Evolutionary conservation across 768 basidiomycete species (phyloP).

Genomic region (Chiua virens): DNA sequence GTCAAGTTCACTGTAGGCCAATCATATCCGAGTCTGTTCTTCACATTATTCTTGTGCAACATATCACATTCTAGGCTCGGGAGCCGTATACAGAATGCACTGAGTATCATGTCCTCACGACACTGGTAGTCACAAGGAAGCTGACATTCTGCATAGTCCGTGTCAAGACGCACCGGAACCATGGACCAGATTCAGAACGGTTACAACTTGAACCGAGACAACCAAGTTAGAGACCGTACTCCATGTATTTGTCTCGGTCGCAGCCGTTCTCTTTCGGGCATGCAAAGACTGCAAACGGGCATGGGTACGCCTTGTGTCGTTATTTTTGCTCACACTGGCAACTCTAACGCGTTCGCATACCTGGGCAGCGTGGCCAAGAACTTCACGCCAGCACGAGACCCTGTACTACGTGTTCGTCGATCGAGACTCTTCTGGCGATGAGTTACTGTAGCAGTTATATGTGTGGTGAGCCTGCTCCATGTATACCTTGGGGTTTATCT

Average conservation of each 20-base stretch:
- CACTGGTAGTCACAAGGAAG: neutral
- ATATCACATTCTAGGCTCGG: constrained; percentile 32
- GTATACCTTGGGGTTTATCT: neutral
- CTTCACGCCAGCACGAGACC: constrained; percentile 20
- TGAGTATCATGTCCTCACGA: constrained; percentile 44
- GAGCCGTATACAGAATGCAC: constrained; percentile 35
- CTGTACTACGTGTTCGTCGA: neutral
- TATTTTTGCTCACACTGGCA: neutral
- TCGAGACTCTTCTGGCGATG: neutral
- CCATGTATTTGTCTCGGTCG: constrained; percentile 68
- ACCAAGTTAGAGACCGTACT: constrained; percentile 74
- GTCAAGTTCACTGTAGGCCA: constrained; percentile 47
- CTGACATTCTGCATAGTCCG: constrained; percentile 45
- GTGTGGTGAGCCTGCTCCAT: constrained; percentile 1
- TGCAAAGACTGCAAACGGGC: constrained; percentile 80
- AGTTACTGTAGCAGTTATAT: neutral
- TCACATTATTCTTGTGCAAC: constrained; percentile 11
- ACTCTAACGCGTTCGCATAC: neutral
- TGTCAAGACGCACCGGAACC: constrained; percentile 77
- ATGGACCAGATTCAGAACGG: constrained; percentile 67
- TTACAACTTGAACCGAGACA: constrained; percentile 68
- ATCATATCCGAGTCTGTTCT: constrained; percentile 24
- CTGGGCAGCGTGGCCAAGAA: constrained; percentile 27
- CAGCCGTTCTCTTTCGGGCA: constrained; percentile 75
- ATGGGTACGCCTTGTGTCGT: constrained; percentile 55